Percentiles rank a stretch among this genome's conserved stretches.
Evolutionary conservation across 148 eudicot genomes (phyloP).

Genomic region (Arctostaphylos glauca): DNA sequence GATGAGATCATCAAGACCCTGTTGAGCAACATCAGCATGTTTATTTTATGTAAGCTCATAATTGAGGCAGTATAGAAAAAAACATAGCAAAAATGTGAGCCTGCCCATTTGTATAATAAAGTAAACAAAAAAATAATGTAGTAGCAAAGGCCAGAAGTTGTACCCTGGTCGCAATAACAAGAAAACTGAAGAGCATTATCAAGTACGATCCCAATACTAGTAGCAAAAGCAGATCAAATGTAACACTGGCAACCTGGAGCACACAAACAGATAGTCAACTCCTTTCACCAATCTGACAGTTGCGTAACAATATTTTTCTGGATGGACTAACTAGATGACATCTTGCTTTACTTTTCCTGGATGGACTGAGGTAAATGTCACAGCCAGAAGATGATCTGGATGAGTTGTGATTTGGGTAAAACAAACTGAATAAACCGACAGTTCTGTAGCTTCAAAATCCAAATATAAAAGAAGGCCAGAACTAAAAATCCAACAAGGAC

Average conservation of each 20-base stretch:
- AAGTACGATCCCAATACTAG: conserved; percentile 93
- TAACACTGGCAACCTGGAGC: conserved; percentile 92
- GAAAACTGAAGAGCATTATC: conserved; percentile 84
- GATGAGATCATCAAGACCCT: conserved; percentile 64
- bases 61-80: neutral
- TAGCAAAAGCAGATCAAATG: conserved; percentile 85
- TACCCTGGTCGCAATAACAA: conserved; percentile 91
- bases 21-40: conserved; percentile 20
- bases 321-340: neutral
- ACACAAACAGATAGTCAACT: conserved; percentile 14
- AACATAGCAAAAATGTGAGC: neutral
- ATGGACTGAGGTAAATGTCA: too few species aligned
- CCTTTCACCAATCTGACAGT: neutral
- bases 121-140: neutral
- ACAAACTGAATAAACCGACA: neutral
- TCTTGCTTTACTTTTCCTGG: too few species aligned
- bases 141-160: conserved; percentile 13
- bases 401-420: conserved; percentile 3
- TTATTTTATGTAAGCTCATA: neutral
- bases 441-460: neutral
- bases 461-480: neutral
- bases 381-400: too few species aligned
- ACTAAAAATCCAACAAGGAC: neutral
- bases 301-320: neutral
- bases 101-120: neutral